Evolutionary conservation across 164 flowering plant genomes (phyloP), one percentile per base, ranked within the genome.

Genomic region (Berberis vulgaris): DNA sequence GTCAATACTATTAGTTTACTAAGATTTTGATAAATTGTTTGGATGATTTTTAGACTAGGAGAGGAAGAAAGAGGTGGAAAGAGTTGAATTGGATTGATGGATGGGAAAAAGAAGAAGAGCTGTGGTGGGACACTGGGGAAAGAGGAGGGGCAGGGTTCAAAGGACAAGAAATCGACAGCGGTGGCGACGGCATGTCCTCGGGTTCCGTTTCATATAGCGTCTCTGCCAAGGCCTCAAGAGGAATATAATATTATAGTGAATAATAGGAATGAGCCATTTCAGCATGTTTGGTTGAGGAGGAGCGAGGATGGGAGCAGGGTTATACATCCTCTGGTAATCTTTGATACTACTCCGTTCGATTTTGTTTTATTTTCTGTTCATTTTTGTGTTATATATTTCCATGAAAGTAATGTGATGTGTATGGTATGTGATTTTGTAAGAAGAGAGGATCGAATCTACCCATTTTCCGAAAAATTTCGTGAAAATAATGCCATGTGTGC

Each of bases 221-320:
- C 84, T 1, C 87, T 93, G 58, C 76, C 72, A 43, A 78, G 78
- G 69, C 96, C 99, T 3, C 99, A 94, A 61, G 86, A 87, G 12
- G 84, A 81, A 78, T 86, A 67, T 61, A 81, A 75, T 54, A 91
- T 94, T 9, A 43, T 86, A 64, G 96, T 89, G 63, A 83, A 94
- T 63, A 94, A 94, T 75, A 46, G 78, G 5, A 94, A 94, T 65
- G 78, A 79, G 79, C 96, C 93, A 0, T 91, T 86, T 70, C 81
- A 89, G 67, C 99, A 94, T 75, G 96, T 91, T 55, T 89, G 94
- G 97, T 68, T 94, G 86, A 76, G 82, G 78, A 87, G 65, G 80
- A 82, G 81, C 65, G 93, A 94, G 61, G 99, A 94, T 68, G 90
- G 80, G 4, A 73, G 68, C 56, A 72, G 83, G 72, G 70, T 75